Evolutionary conservation across 768 basidiomycete species (phyloP), one percentile per base, ranked within the genome.

Genomic region (Tylopilus sp.): DNA sequence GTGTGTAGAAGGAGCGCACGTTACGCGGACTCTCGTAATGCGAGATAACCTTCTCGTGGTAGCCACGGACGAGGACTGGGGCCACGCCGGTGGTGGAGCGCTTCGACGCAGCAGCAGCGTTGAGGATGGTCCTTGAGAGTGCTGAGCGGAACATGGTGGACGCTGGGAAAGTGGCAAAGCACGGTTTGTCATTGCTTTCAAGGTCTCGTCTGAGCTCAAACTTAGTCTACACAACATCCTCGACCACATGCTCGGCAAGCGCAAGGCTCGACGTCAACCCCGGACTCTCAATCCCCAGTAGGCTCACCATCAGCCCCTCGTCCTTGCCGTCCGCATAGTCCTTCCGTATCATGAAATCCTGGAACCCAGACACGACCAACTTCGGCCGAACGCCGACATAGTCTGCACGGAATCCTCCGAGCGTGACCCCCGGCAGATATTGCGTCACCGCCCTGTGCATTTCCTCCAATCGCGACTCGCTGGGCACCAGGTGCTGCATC

Each of bases 11-110:
- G 56, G 40, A 29, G 82, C 88, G 48, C 64, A 98, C 96, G 76
- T 99, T 99, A 78, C 89, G 85, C 60, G 97, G 97, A 73, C 82
- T 85, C 78, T 98, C 96, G 72, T 98, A 98, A 75, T 98, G 97
- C 24, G 91, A 89, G 59, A 95, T 92, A 45, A 98, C 96, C 66
- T 98, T 97, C 71, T 95, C 92, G 68, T 98, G 95, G 68, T 98
- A 98, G 6, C 76, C 78, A 63, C 94, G 84, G 61, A 79, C 75
- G 49, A 80, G 69, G 19, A 80, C 65, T n/a, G 86, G 83, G 4
- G 78, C 71, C 12, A 78, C 49, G 25, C 72, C 65, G 29, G 74
- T 59, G 50, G 74, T 75, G 28, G 74, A 56, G 38, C 72, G 61
- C 47, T 59, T 71, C 33, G 77, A 72, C 57, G 80, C 78, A 53